Conservation (phyloP, 495 filamentous ascomycete genomes). For the Penicillium maclennaniae region DNA sequence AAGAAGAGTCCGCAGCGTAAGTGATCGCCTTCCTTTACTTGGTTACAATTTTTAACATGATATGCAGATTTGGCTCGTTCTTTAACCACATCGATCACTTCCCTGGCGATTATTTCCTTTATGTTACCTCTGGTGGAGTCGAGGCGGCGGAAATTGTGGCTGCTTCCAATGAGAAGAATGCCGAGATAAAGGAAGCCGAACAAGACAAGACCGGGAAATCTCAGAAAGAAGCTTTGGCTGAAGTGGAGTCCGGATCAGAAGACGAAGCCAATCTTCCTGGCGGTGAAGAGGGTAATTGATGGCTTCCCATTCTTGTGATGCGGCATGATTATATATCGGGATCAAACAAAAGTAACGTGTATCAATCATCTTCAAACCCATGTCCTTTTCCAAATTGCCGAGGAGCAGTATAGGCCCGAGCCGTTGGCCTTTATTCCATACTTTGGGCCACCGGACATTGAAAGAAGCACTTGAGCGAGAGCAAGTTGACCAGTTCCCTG, state of each 20-base stretch:
- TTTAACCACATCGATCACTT: constrained; percentile 84
- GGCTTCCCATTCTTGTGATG: background rate
- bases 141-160: constrained; percentile 41
- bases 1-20: constrained; percentile 56
- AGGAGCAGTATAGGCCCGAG: too few relatives aligned
- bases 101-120: constrained; percentile 68
- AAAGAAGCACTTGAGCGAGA: too few relatives aligned
- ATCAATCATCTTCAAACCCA: too few relatives aligned
- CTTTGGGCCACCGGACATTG: too few relatives aligned
- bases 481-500: too few relatives aligned
- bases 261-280: constrained; percentile 21
- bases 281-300: constrained; percentile 21
- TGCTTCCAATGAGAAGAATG: constrained; percentile 7
- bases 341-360: background rate
- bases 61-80: constrained; percentile 66
- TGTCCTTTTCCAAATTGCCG: too few relatives aligned
- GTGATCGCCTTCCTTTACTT: constrained; percentile 25
- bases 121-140: constrained; percentile 64
- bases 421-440: too few relatives aligned
- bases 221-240: constrained; percentile 29
- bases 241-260: constrained; percentile 31
- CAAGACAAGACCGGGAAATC: constrained; percentile 11
- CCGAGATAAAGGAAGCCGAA: background rate
- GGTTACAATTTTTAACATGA: constrained; percentile 49
- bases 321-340: background rate